These are phyloP conservation scores for Vanilla planifolia DNA, from an alignment of 106 monocot species.

Conservation along the genomic window DNA sequence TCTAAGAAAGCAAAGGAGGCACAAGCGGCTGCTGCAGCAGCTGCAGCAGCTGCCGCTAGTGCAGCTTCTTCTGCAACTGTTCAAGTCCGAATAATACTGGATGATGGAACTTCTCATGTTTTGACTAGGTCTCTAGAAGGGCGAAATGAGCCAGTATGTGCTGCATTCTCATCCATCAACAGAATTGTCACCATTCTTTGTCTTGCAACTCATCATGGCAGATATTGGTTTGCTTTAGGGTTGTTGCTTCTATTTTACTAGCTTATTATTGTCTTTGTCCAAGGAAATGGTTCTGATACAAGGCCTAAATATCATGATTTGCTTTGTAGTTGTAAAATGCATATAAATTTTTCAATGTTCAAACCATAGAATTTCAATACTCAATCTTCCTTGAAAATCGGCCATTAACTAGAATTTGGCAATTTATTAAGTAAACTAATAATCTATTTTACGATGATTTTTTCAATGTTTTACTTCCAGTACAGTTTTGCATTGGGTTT, in stretches of 20 bases:
- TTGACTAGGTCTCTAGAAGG: slow-evolving; percentile 89
- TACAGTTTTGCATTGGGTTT: too few species aligned
- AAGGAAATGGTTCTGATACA: neutral
- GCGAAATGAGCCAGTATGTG: slow-evolving; percentile 80
- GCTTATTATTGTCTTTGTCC: neutral
- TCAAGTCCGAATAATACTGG: slow-evolving; percentile 92
- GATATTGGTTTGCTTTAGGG: slow-evolving; percentile 1
- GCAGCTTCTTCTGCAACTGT: slow-evolving; percentile 89
- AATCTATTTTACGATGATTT: too few species aligned
- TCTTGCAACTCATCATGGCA: neutral
- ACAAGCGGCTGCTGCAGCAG: slow-evolving; percentile 86
- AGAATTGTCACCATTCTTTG: slow-evolving; percentile 1
- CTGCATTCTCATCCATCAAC: neutral
- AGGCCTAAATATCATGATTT: neutral
- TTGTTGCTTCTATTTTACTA: neutral
- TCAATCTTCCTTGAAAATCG: neutral
- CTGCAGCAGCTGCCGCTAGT: slow-evolving; percentile 89
- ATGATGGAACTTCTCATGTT: slow-evolving; percentile 95
- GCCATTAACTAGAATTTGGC: neutral
- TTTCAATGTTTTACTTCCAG: too few species aligned
- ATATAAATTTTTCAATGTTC: neutral
- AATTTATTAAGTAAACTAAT: too few species aligned
- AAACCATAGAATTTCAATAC: neutral
- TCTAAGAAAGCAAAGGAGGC: slow-evolving; percentile 98
- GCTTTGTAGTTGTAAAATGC: neutral